Conservation (phyloP, 129 eudicot genomes). For the Gnaphalium uliginosum region DNA sequence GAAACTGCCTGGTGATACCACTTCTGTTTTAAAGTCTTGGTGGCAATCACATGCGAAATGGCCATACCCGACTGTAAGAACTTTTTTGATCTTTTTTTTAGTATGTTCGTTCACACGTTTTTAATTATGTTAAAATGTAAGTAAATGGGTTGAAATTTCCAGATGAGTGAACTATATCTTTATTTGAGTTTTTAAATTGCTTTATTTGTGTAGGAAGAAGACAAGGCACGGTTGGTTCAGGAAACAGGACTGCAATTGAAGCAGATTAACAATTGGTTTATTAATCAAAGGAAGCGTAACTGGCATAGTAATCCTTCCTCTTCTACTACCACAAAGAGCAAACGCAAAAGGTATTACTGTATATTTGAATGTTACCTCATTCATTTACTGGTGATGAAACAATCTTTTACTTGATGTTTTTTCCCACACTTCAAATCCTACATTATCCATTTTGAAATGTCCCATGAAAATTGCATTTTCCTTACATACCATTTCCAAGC, state of each 20-base stretch:
- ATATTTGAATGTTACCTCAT: not conserved
- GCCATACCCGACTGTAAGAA: constrained; percentile 81
- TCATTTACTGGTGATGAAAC: not conserved
- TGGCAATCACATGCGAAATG: constrained; percentile 95
- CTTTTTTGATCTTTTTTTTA: too few species aligned
- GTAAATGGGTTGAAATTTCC: not conserved
- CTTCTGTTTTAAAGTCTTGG: constrained; percentile 86
- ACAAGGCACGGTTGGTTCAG: constrained; percentile 76
- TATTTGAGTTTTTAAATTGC: not conserved
- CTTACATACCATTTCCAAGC: not conserved
- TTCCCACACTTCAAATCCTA: not conserved
- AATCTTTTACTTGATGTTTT: constrained; percentile 4
- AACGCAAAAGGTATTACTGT: constrained; percentile 79
- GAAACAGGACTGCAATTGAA: constrained; percentile 82
- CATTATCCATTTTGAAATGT: not conserved
- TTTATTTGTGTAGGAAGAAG: constrained; percentile 59
- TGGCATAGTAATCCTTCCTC: constrained; percentile 86
- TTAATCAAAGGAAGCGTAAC: constrained; percentile 85
- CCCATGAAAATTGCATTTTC: not conserved
- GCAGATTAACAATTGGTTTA: constrained; percentile 94
- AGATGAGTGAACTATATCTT: not conserved
- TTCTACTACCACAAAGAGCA: constrained; percentile 65
- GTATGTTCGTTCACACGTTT: not conserved
- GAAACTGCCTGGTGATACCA: constrained; percentile 92
- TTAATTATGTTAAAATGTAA: not conserved